Evolutionary conservation across 495 filamentous ascomycete genomes (phyloP), one percentile per base, ranked within the genome.

Genomic region (Aspergillus hancockii): DNA sequence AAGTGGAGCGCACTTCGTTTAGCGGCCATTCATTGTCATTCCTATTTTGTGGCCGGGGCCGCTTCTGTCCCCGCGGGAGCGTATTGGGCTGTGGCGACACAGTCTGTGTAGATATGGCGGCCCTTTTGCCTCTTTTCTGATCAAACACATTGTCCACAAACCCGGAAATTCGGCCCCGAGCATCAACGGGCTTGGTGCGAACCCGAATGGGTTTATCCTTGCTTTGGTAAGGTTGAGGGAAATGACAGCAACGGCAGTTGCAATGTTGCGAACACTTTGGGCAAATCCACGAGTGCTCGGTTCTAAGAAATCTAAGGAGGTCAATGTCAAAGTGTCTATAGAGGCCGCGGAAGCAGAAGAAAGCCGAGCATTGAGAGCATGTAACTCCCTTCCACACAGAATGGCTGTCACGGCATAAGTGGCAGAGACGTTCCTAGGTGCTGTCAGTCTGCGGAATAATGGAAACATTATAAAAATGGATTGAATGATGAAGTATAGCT

Each of bases 101-200:
- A 16, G n/a, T 59, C 14, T 43, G 49, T 21, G 43, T 30, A 19
- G 50, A 46, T n/a, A 52, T 18, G 19, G 52, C 61, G 9, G 61
- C 59, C 45, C 52, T 52, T 31, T 63, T 67, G 9, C 61, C 59
- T 54, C 65, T 25, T 40, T 58, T 67, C 52, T 64, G 65, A 36
- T 67, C 62, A 57, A 64, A 67, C 1, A 67, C 61, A 51, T 67
- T 67, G 31, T 67, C 65, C 3, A 60, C 46, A 55, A 67, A 67
- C 12, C 65, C 65, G 34, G 53, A 43, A 21, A 67, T 40, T 38
- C 61, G 56, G 0, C 65, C 59, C 28, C 65, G 65, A 14, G 59
- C 16, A 46, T 67, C 65, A 6, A 63, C 49, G 2, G 65, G 50
- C 36, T 67, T 67, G 16, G 64, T 28, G 5, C 61, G 65, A 22